Evolutionary conservation across 208 protist genomes (phyloP).

Genomic region (Strigomonas culicis): DNA sequence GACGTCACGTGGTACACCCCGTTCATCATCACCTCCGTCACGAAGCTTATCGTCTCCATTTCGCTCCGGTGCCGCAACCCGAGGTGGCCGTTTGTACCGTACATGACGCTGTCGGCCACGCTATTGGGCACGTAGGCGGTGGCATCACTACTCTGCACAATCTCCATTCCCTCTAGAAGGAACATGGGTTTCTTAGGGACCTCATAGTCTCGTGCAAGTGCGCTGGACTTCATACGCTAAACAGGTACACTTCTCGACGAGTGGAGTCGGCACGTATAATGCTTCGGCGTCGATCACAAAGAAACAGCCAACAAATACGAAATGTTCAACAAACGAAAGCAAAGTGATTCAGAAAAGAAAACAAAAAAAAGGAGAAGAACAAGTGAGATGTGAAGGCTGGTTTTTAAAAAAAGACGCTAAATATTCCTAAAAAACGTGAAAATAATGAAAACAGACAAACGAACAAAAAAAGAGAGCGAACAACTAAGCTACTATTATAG

Average conservation of each 20-base stretch:
- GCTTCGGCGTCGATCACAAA: no score
- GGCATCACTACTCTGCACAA: constrained; percentile 77
- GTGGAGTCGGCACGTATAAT: background rate
- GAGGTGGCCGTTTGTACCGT: constrained; percentile 81
- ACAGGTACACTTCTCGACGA: background rate
- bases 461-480: no score
- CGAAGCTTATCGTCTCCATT: constrained; percentile 63
- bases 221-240: constrained; percentile 16
- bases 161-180: constrained; percentile 58
- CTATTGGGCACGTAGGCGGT: constrained; percentile 73
- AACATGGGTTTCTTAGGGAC: constrained; percentile 84
- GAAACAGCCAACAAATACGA: background rate
- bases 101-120: constrained; percentile 83
- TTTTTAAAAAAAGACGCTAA: background rate
- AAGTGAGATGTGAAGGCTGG: background rate
- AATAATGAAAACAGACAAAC: background rate
- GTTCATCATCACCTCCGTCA: constrained; percentile 74
- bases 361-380: background rate
- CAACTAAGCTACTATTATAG: no score
- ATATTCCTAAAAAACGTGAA: background rate
- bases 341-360: no score
- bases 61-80: constrained; percentile 77
- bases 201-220: constrained; percentile 81
- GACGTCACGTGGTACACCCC: constrained; percentile 67
- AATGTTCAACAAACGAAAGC: background rate